Percentiles rank a stretch among this genome's conserved stretches.
phyloP scores from a whole-genome alignment of 2,329 filamentous ascomycete genomes.

The Parasarocladium wereldwijsianum region DNA sequence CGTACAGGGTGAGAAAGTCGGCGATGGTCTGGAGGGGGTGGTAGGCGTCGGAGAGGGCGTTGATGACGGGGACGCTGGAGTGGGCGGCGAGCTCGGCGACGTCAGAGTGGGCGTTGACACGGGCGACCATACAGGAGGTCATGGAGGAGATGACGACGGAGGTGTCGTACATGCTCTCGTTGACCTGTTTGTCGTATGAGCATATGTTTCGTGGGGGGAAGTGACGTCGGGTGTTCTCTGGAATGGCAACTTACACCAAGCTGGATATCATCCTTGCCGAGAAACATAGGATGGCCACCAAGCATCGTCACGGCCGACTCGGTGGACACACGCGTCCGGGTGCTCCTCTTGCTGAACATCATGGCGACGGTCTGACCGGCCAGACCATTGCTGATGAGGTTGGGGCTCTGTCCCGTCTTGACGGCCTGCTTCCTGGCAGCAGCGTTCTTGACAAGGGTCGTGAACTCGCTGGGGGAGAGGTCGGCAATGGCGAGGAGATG shows the following conservation, averaged over 20 bases:
- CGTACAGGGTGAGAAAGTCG: constrained; percentile 82
- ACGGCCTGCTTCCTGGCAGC: constrained; percentile 59
- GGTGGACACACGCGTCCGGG: constrained; percentile 82
- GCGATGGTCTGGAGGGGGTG: constrained; percentile 91
- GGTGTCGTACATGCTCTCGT: constrained; percentile 90
- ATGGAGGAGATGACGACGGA: constrained; percentile 87
- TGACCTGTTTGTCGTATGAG: constrained; percentile 41
- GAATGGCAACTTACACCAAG: constrained; percentile 49
- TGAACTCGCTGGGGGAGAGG: constrained; percentile 65
- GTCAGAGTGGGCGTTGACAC: constrained; percentile 65
- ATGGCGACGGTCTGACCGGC: constrained; percentile 74
- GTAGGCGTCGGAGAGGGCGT: constrained; percentile 77
- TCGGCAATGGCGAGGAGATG: constrained; percentile 90
- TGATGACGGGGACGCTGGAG: constrained; percentile 70
- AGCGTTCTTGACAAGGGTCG: constrained; percentile 71
- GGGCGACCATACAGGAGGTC: constrained; percentile 70
- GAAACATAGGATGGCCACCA: constrained; percentile 90
- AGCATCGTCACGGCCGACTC: constrained; percentile 80
- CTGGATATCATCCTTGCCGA: constrained; percentile 92
- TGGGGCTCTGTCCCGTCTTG: constrained; percentile 47
- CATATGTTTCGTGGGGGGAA: not conserved
- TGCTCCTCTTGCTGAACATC: constrained; percentile 95
- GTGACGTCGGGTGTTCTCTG: not conserved
- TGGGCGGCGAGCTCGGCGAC: constrained; percentile 55
- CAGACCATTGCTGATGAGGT: constrained; percentile 45